phyloP scores from a whole-genome alignment of 2,329 filamentous ascomycete species.

The Verticillium isaacii region DNA sequence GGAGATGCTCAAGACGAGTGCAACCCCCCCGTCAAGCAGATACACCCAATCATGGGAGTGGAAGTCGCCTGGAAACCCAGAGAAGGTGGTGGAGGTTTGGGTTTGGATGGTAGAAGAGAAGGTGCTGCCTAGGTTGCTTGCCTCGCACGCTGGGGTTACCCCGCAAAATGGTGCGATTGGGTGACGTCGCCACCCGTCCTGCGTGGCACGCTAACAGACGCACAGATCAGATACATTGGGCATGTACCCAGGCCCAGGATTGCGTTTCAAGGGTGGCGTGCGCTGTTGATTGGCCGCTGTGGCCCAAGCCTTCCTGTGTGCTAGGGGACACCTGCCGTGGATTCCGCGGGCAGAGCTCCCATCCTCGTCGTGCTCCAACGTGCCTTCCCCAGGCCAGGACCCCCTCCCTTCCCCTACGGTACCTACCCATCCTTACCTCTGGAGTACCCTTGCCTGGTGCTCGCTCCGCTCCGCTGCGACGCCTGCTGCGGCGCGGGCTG shows the following conservation, averaged over 20 bases:
- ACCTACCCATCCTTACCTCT: too few relatives aligned
- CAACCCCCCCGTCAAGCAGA: neutral
- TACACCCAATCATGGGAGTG: neutral
- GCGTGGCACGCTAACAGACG: neutral
- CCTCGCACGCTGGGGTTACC: conserved; percentile 5
- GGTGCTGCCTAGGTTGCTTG: neutral
- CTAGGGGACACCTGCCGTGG: neutral
- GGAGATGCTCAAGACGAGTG: neutral
- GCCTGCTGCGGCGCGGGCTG: neutral
- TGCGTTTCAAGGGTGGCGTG: neutral
- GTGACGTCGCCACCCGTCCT: conserved; percentile 10
- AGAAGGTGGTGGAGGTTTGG: neutral
- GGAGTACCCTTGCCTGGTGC: neutral
- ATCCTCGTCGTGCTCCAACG: neutral
- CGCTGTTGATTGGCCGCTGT: neutral
- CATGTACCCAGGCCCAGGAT: neutral
- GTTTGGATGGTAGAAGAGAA: neutral
- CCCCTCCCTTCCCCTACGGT: neutral
- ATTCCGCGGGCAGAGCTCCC: neutral
- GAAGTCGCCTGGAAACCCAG: neutral
- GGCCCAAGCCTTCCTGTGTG: neutral
- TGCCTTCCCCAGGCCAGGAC: neutral
- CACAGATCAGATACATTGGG: neutral
- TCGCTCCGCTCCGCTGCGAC: neutral
- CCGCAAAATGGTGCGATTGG: conserved; percentile 11